Evolutionary conservation across 352 stramenopile genomes (phyloP).

Genomic region (Globisporangium cylindrosporum): DNA sequence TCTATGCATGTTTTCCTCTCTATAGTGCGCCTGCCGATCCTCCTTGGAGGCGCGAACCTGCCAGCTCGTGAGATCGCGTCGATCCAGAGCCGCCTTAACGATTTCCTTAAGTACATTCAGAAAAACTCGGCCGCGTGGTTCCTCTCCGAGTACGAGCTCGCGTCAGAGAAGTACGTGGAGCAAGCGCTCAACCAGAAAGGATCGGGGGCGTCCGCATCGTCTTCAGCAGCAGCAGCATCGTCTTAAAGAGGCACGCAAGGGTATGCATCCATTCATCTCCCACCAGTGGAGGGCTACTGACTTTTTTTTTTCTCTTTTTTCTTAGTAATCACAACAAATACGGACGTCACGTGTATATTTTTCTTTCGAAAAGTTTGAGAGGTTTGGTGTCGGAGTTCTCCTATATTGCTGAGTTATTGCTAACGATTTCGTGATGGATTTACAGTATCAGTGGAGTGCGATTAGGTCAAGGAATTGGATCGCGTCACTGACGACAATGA

Average conservation of each 20-base stretch:
- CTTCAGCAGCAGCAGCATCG: conserved; percentile 3
- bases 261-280: neutral
- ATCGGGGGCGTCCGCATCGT: neutral
- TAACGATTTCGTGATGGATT: neutral
- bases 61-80: conserved; percentile 51
- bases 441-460: neutral
- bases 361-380: neutral
- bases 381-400: neutral
- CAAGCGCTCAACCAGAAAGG: conserved; percentile 23
- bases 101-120: conserved; percentile 84
- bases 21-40: conserved; percentile 76
- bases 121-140: conserved; percentile 74
- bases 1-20: neutral
- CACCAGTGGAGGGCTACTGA: neutral
- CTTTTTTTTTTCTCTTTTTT: neutral
- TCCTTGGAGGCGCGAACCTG: conserved; percentile 62
- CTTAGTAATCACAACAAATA: neutral
- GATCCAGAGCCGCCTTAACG: conserved; percentile 73
- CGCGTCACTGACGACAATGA: neutral
- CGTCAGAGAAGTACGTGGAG: conserved; percentile 55
- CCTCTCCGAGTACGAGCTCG: conserved; percentile 60
- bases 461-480: neutral
- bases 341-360: neutral
- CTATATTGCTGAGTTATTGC: neutral
- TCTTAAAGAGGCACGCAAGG: conserved; percentile 6